A percentile compares a stretch with the other conserved stretches of the same genome.
These are phyloP conservation scores for Scopulariopsis brevicaulis DNA, from an alignment of 2,329 filamentous ascomycete genomes.

Conservation along the genomic window DNA sequence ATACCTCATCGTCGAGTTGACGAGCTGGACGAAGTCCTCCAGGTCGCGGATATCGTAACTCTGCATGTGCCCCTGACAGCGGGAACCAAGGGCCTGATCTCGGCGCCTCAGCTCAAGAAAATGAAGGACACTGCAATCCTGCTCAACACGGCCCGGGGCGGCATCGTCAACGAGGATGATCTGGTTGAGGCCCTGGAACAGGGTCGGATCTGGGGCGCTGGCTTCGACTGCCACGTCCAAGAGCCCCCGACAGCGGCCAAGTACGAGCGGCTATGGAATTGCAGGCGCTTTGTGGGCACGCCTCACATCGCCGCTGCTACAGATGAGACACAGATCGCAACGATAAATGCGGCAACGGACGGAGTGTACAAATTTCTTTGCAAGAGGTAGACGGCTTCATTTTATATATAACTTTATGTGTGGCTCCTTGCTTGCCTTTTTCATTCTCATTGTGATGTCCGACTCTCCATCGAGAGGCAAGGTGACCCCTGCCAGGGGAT, in stretches of 20 bases:
- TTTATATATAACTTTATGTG: no score
- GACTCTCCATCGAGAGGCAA: no score
- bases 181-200: conserved; percentile 58
- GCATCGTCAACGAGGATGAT: conserved; percentile 68
- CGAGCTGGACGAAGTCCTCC: conserved; percentile 39
- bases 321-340: background rate
- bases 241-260: conserved; percentile 46
- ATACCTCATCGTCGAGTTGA: background rate
- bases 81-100: conserved; percentile 62
- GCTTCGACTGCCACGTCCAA: conserved; percentile 67
- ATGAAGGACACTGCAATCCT: conserved; percentile 68
- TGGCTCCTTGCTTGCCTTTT: no score
- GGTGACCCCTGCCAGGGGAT: no score
- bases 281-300: background rate
- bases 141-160: conserved; percentile 69
- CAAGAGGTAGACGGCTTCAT: no score
- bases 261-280: background rate
- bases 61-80: conserved; percentile 72
- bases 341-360: background rate
- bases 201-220: conserved; percentile 63
- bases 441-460: no score
- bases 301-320: background rate
- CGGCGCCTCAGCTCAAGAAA: conserved; percentile 11
- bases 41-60: conserved; percentile 63
- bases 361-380: background rate